Evolutionary conservation across 129 eudicot species (phyloP), one percentile per base, ranked within the genome.

Genomic region (Helianthus tuberosus): DNA sequence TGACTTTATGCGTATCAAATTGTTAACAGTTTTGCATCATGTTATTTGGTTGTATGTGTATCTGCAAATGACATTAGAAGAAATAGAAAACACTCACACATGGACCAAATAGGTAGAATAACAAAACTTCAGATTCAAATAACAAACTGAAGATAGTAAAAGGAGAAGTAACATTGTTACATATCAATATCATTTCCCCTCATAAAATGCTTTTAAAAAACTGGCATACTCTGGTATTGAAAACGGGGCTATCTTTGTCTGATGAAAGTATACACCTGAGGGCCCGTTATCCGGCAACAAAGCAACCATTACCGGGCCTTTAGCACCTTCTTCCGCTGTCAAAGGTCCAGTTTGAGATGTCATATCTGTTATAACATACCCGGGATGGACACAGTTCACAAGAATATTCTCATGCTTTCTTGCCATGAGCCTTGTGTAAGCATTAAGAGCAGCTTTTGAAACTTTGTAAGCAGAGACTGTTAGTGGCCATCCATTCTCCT

Each of bases 401-500:
- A 69, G 17, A 7, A 50, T 50, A 25, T 50, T 14, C 8, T 13
- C 3, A 7, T 11, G n/a, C 47, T 51, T 69, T 69, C 15, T 50
- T 8, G 73, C 61, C 73, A 68, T 25, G n/a, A 68, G 27, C 47
- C 32, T 69, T n/a, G 62, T 50, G 62, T 49, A 50, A 32, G 61
- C 47, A 29, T 69, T 69, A 23, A 69, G 13, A 13, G 61, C 62
- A 27, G 14, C 60, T 50, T 69, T 49, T 29, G 74, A 50, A 69
- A 69, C 48, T 35, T 69, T 50, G 11, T 50, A 50, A 8, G 48
- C 74, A 49, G 62, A 69, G 0, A 6, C 0, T 29, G 74, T 51
- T 32, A 51, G 62, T 14, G 74, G 62, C 74, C 62, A 69, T 32
- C 62, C 62, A n/a, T 69, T 69, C 62, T 50, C 48, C 46, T 14